A percentile compares a stretch with the other conserved stretches of the same genome.
phyloP scores from a whole-genome alignment of 192 early-diverging fungal genomes.

The Spinellus fusiger region DNA sequence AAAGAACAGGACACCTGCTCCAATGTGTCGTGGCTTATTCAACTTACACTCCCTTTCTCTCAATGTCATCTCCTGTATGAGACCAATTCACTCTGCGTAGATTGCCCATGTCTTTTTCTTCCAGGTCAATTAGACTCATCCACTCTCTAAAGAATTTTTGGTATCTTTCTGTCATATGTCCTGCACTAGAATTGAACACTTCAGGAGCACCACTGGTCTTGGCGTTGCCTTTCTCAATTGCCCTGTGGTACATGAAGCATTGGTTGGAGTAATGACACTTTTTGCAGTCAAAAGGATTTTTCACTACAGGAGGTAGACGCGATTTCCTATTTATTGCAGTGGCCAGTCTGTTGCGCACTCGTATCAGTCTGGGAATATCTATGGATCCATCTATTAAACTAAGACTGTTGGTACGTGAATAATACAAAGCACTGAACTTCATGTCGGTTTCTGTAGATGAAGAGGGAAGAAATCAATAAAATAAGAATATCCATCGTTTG shows the following conservation, averaged over 20 bases:
- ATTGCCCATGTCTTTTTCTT: conserved; percentile 63
- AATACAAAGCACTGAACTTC: conserved; percentile 65
- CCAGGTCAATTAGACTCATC: conserved; percentile 66
- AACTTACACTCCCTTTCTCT: conserved; percentile 28
- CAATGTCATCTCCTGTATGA: conserved; percentile 34
- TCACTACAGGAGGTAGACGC: conserved; percentile 66
- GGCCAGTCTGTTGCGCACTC: conserved; percentile 71
- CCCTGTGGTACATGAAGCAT: conserved; percentile 70
- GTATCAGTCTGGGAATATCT: conserved; percentile 71
- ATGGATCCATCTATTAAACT: conserved; percentile 50
- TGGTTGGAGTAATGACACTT: conserved; percentile 57
- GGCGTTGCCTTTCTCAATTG: conserved; percentile 61
- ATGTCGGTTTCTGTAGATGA: conserved; percentile 56
- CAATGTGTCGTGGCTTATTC: not conserved
- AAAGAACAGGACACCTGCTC: not conserved
- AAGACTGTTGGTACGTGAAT: conserved; percentile 65
- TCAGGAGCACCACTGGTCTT: conserved; percentile 50
- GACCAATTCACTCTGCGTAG: conserved; percentile 68
- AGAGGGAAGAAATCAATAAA: conserved; percentile 4
- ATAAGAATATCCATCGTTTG: not conserved
- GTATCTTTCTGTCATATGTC: conserved; percentile 53
- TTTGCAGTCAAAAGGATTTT: conserved; percentile 54
- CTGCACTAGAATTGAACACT: conserved; percentile 57
- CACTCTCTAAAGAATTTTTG: conserved; percentile 71
- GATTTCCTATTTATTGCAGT: conserved; percentile 33